phyloP scores from a whole-genome alignment of 495 filamentous ascomycete genomes.

The Penicillium taxi region DNA sequence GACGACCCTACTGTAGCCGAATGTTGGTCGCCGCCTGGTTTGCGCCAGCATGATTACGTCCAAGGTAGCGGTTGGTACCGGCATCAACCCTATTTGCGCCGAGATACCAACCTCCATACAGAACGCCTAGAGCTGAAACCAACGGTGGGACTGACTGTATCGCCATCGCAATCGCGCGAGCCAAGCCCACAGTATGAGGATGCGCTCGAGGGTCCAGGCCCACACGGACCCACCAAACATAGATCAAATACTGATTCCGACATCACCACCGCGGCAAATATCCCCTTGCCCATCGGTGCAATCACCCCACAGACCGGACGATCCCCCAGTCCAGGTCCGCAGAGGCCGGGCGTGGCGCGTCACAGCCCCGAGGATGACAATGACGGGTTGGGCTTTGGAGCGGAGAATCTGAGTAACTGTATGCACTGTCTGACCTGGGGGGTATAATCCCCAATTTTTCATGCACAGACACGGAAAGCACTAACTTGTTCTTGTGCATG shows the following conservation, averaged over 20 bases:
- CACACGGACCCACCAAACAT: no score
- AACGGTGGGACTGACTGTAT: slow-evolving; percentile 32
- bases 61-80: slow-evolving; percentile 54
- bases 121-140: slow-evolving; percentile 34
- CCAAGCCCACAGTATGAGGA: slow-evolving; percentile 51
- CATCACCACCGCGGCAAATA: slow-evolving; percentile 48
- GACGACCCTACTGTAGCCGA: slow-evolving; percentile 31
- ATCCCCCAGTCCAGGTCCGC: slow-evolving; percentile 42
- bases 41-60: slow-evolving; percentile 41
- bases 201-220: slow-evolving; percentile 38
- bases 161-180: slow-evolving; percentile 44
- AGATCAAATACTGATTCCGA: slow-evolving; percentile 25
- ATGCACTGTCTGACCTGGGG: slow-evolving; percentile 25
- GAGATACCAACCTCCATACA: slow-evolving; percentile 15
- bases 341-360: slow-evolving; percentile 11
- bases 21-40: slow-evolving; percentile 55
- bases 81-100: slow-evolving; percentile 43
- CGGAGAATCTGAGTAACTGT: slow-evolving; percentile 50
- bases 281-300: slow-evolving; percentile 46
- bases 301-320: slow-evolving; percentile 46
- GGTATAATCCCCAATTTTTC: slow-evolving; percentile 6
- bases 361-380: slow-evolving; percentile 21
- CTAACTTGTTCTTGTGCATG: slow-evolving; percentile 27
- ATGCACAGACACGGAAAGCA: slow-evolving; percentile 25
- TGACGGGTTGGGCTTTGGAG: slow-evolving; percentile 26